Evolutionary conservation across 306 rosid genomes (phyloP).

Genomic region (Gastrolobium bilobum): DNA sequence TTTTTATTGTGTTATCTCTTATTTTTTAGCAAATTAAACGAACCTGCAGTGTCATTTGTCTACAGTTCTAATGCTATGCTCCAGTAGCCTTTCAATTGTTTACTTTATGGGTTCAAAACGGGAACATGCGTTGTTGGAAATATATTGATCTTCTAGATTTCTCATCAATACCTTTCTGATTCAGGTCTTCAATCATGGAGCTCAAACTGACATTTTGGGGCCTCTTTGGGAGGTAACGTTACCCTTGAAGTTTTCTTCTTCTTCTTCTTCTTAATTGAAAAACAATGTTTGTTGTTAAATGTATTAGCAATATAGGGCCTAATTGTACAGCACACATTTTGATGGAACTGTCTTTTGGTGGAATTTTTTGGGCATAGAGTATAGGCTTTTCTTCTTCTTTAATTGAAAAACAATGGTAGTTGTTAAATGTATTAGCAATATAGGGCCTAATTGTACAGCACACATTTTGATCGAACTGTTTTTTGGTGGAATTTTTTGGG

Average conservation of each 20-base stretch:
- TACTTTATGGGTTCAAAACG: conserved; percentile 28
- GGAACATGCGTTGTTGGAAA: conserved; percentile 29
- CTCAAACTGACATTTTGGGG: conserved; percentile 43
- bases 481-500: too few relatives aligned
- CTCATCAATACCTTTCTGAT: conserved; percentile 45
- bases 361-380: conserved; percentile 26
- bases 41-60: neutral
- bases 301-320: conserved; percentile 27
- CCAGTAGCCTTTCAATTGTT: conserved; percentile 31
- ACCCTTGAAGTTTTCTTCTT: conserved; percentile 12
- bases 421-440: too few relatives aligned
- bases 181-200: conserved; percentile 51
- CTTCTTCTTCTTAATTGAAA: neutral
- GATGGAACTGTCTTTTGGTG: conserved; percentile 26
- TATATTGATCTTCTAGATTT: conserved; percentile 15
- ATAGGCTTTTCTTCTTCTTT: conserved; percentile 1
- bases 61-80: neutral
- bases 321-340: conserved; percentile 50
- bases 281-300: neutral
- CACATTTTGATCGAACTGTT: too few relatives aligned
- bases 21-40: too few relatives aligned
- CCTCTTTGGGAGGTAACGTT: conserved; percentile 9
- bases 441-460: too few relatives aligned
- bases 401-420: too few relatives aligned
- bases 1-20: too few relatives aligned